These are phyloP conservation scores for Isabelozyma heimii DNA, from an alignment of 805 yeast genomes.

Conservation along the genomic window DNA sequence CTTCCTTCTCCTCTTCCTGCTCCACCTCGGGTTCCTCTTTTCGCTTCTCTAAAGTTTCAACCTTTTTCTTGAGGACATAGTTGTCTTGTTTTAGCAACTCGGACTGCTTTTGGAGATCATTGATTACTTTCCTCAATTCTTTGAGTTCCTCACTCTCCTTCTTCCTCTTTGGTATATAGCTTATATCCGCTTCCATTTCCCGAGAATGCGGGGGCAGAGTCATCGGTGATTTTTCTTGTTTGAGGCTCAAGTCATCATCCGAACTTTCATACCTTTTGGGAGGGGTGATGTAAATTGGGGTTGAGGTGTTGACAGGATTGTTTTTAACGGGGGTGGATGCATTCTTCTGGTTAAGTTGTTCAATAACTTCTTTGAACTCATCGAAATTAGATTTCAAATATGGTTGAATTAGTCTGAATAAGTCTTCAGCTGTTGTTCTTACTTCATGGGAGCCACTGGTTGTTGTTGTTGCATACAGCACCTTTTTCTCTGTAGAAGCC, in stretches of 20 bases:
- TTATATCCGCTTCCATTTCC: neutral
- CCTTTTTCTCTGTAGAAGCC: neutral
- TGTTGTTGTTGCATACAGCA: neutral
- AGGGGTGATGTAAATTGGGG: neutral
- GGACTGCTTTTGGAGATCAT: neutral
- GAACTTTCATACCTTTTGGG: neutral
- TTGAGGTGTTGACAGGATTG: neutral
- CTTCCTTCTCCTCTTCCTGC: neutral
- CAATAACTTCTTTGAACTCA: constrained; percentile 13
- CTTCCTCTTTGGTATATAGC: neutral
- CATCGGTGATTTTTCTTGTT: neutral
- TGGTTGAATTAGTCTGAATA: constrained; percentile 13
- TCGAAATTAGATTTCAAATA: constrained; percentile 13
- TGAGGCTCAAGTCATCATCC: neutral
- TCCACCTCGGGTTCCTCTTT: neutral
- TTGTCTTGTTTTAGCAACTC: neutral
- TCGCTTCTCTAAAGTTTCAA: neutral
- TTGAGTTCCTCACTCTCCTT: neutral
- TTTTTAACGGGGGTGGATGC: neutral
- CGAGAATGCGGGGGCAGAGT: neutral
- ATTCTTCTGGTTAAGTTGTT: neutral
- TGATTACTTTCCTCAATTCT: neutral
- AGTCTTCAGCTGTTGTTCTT: constrained; percentile 7
- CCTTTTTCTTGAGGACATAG: neutral
- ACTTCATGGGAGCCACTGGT: neutral